A percentile compares a stretch with the other conserved stretches of the same genome.
These are phyloP conservation scores for Cyphellophora europaea DNA, from an alignment of 2,329 filamentous ascomycete species.

Conservation along the genomic window DNA sequence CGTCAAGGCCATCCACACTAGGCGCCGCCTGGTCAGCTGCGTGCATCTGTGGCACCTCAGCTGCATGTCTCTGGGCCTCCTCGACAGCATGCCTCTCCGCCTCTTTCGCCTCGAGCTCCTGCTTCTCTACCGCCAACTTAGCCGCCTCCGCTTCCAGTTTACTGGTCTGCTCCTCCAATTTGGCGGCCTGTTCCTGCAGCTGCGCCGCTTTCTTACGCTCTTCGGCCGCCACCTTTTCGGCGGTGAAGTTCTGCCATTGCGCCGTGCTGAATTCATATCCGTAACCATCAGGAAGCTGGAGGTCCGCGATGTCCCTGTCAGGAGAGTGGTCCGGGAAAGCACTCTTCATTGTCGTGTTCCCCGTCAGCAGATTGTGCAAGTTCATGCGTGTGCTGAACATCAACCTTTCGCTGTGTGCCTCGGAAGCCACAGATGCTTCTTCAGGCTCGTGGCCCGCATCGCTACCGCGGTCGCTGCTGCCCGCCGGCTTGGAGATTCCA, in stretches of 20 bases:
- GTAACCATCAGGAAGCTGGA: background rate
- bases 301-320: background rate
- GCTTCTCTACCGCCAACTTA: background rate
- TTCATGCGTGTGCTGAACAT: conserved; percentile 14
- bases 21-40: no score
- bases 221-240: background rate
- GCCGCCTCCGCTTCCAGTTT: background rate
- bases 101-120: background rate
- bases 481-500: conserved; percentile 11
- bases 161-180: background rate
- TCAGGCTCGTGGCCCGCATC: conserved; percentile 13
- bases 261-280: background rate
- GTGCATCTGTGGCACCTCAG: no score
- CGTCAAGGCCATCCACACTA: no score
- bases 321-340: conserved; percentile 8
- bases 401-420: conserved; percentile 8
- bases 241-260: background rate
- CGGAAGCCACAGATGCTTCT: conserved; percentile 5
- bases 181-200: background rate
- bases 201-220: background rate
- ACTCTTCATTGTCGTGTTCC: conserved; percentile 11
- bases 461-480: conserved; percentile 11
- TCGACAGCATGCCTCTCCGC: no score
- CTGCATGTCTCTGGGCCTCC: no score
- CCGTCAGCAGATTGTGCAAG: conserved; percentile 9